Evolutionary conservation across 768 basidiomycete genomes (phyloP), one percentile per base, ranked within the genome.

Genomic region (Xanthoconium stramineum): DNA sequence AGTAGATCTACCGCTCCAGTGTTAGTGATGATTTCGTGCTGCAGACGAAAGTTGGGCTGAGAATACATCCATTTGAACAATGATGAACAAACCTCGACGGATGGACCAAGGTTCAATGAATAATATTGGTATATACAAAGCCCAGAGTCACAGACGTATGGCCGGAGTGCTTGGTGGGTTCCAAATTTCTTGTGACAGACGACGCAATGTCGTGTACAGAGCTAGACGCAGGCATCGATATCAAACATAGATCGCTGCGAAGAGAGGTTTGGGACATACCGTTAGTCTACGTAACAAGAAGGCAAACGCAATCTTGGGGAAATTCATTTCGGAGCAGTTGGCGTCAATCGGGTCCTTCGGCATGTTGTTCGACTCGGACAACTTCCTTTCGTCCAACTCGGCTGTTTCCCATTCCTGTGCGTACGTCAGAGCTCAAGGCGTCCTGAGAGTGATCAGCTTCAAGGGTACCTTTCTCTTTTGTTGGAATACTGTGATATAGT

Each of bases 61-160:
- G 28, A 20, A 39, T 20, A 14, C 17, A n/a, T 44, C 14, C 8
- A 24, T 7, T 15, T 10, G 28, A 35, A 52, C 3, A 13, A 20
- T 28, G 29, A n/a, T 30, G 24, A 50, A 63, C 73, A 14, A 61
- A 83, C 85, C 76, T 89, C 86, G 19, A 89, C 76, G 10, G 85
- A 86, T 6, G 84, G 81, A 0, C 86, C 87, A 29, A 82, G 76
- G 54, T 84, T 85, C 47, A 85, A 72, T 5, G 77, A 72, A 64
- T 86, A 87, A 62, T 85, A 88, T 62, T 86, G 87, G 66, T 85
- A 90, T 6, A 80, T 73, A 68, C 88, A 90, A 6, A 90, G 76
- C 51, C 79, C 79, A 6, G 76, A 77, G 52, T 80, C 77, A 65
- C 88, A 90, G 28, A 90, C 86, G 63, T 88, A 89, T 1, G 88